Percentiles rank a stretch among this genome's conserved stretches.
Conservation (phyloP, 371 early-diverging fungal genomes). For the Dichotomocladium elegans region DNA sequence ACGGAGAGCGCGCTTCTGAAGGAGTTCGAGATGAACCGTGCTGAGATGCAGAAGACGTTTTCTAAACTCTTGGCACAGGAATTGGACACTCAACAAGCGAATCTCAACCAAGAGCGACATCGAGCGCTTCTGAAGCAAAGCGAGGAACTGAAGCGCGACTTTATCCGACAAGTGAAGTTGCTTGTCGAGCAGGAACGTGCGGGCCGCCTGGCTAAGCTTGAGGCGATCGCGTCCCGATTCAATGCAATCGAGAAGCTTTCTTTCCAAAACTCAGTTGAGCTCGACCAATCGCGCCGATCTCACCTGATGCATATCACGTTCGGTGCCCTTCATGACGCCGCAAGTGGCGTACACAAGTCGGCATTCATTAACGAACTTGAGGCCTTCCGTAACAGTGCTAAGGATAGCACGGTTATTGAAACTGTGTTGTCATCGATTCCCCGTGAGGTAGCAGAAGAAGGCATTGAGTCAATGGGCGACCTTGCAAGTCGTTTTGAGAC, state of each 20-base stretch:
- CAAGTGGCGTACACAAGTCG: slow-evolving; percentile 25
- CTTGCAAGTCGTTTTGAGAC: slow-evolving; percentile 67
- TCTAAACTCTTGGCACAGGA: slow-evolving; percentile 27
- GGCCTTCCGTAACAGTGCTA: slow-evolving; percentile 51
- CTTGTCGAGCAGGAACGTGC: slow-evolving; percentile 85
- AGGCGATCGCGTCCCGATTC: slow-evolving; percentile 71
- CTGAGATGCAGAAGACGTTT: slow-evolving; percentile 15
- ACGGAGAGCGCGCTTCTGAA: slow-evolving; percentile 35
- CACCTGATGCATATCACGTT: slow-evolving; percentile 48
- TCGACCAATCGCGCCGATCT: slow-evolving; percentile 43
- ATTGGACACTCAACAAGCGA: slow-evolving; percentile 31
- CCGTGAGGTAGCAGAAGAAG: slow-evolving; percentile 48
- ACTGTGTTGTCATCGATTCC: slow-evolving; percentile 60
- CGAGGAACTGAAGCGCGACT: slow-evolving; percentile 49
- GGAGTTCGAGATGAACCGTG: slow-evolving; percentile 23
- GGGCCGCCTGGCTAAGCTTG: slow-evolving; percentile 80
- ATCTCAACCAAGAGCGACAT: slow-evolving; percentile 33
- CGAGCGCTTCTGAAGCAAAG: slow-evolving; percentile 43
- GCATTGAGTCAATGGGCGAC: slow-evolving; percentile 65
- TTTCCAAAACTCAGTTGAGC: slow-evolving; percentile 50
- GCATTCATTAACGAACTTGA: slow-evolving; percentile 69
- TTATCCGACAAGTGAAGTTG: slow-evolving; percentile 64
- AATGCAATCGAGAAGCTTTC: slow-evolving; percentile 63
- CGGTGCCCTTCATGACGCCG: slow-evolving; percentile 44
- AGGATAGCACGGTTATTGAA: slow-evolving; percentile 49